Base-by-base conservation (phyloP, 176 grass and related monocot genomes). In the Otatea glauca region DNA sequence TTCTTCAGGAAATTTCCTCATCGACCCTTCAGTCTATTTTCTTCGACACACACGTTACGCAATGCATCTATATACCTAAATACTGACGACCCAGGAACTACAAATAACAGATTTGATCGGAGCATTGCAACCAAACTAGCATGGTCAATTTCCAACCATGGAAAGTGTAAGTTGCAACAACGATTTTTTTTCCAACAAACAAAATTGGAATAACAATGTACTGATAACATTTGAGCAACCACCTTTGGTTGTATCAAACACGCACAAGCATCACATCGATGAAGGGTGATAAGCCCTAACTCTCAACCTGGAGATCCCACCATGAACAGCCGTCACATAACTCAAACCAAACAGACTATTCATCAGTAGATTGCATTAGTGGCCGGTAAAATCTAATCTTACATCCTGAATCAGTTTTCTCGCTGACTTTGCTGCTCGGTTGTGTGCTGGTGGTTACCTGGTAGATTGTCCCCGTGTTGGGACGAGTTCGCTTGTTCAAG, bases 401-500 rank as follows among this genome's bases (percentile, higher is more conserved):
- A 80, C 76, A 74, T 60, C 67, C 38, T 74, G 20, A 29, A 83
- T 59, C 27, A 38, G 13, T 37, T 54, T 74, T 10, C 38, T 39
- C 25, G 68, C 27, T 82, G 48, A 48, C 68, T 78, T 49, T 41
- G 73, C 72, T 83, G 39, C 67, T 78, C 67, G 8, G 88, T 34
- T 60, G 68, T 18, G 5, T 79, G 61, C 42, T 83, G 50, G 17
- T 83, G 39, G 58, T 83, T 73, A 10, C 27, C 77, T 1, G 24
- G 45, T 3, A 45, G 5, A 66, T 53, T 56, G 0, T 20, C 87
- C 17, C 0, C 42, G 32, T 37, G 34, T 38, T 79, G 11, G 1
- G 13, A 27, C 6, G 34, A 49, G 74, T 85, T 76, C 29, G 70
- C 51, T 16, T 58, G 66, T 72, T 81, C 51, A 12, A 92, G 87